Base-by-base conservation (phyloP, 331 rosid genomes). In the Spiraea crenata region DNA sequence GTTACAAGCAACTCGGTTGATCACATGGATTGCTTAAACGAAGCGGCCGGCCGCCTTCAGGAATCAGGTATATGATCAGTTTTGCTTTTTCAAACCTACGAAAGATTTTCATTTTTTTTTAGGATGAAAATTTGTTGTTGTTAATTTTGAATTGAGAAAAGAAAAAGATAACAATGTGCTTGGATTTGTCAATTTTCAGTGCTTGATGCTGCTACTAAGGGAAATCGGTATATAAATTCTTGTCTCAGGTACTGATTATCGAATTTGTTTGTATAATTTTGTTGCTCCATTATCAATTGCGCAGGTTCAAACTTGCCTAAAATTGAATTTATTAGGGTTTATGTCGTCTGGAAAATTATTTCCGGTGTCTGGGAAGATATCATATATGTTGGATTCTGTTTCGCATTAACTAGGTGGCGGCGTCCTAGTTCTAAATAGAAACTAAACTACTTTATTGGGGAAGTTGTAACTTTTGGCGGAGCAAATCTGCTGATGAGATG, bases 1-100 rank as follows among this genome's bases (percentile, higher is more conserved):
- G 42, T 35, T 12, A 57, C 63, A 5, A 57, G 63, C 63, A 86
- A 84, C 77, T 86, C 98, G 1, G 85, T 92, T 44, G 88, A 87
- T 71, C 97, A 93, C 73, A 83, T 93, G 83, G 83, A 81, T 9
- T 93, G 96, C 72, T 93, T 93, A 62, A 59, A 78, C 64, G 95
- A 93, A 31, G 97, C 97, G 2, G 82, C 96, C 49, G 97, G 95
- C 75, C 90, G 87, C 72, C 96, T 91, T 80, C 99, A 93, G 67
- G 96, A 93, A 86, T 91, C 96, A 14, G 92, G 99, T 90, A 73
- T 37, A 52, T 31, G 69, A 25, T 0, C 31, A 0, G 31, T 25
- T 25, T 25, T 25, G 31, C 31, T 25, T 25, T 25, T 25, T 25
- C 31, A 25, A 25, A 25, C 31, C 2, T 25, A 25, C 1, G 31